Evolutionary conservation across 352 stramenopile genomes (phyloP).

Genomic region (Phytophthora lateralis): DNA sequence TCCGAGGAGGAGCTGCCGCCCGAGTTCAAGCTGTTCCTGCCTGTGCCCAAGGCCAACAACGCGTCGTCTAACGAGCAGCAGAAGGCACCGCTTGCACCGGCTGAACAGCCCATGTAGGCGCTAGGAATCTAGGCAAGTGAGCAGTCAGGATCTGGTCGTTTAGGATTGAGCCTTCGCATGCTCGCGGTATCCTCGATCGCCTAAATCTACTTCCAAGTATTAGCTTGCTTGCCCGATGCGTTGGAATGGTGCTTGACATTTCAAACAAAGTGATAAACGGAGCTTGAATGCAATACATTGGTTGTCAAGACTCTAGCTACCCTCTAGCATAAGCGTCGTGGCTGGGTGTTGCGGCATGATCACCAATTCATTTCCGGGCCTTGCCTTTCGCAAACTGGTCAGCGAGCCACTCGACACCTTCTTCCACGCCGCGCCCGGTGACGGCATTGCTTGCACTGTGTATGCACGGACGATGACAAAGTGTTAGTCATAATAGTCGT

Average conservation of each 20-base stretch:
- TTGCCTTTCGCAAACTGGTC: constrained; percentile 74
- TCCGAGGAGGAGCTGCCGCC: constrained; percentile 96
- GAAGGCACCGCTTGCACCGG: constrained; percentile 44
- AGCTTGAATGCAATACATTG: constrained; percentile 20
- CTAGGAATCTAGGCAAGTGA: constrained; percentile 3
- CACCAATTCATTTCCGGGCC: constrained; percentile 48
- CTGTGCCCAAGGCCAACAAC: constrained; percentile 90
- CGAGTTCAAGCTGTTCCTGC: constrained; percentile 98
- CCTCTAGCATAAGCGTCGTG: constrained; percentile 2
- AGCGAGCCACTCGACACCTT: constrained; percentile 84
- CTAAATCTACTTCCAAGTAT: constrained; percentile 11
- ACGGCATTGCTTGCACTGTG: constrained; percentile 82
- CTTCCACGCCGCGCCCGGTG: constrained; percentile 76
- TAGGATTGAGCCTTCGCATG: background rate
- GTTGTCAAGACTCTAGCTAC: constrained; percentile 16
- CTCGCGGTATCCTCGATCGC: background rate
- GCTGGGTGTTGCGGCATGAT: constrained; percentile 3
- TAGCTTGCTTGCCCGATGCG: constrained; percentile 1
- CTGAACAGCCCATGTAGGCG: constrained; percentile 50
- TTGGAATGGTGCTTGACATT: background rate
- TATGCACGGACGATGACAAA: background rate
- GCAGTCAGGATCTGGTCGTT: background rate
- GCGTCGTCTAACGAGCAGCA: constrained; percentile 40
- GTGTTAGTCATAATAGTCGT: constrained; percentile 2
- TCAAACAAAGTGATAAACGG: constrained; percentile 2